These are phyloP conservation scores for Sabuloglossum arenarium DNA, from an alignment of 495 filamentous ascomycete species.

Conservation along the genomic window DNA sequence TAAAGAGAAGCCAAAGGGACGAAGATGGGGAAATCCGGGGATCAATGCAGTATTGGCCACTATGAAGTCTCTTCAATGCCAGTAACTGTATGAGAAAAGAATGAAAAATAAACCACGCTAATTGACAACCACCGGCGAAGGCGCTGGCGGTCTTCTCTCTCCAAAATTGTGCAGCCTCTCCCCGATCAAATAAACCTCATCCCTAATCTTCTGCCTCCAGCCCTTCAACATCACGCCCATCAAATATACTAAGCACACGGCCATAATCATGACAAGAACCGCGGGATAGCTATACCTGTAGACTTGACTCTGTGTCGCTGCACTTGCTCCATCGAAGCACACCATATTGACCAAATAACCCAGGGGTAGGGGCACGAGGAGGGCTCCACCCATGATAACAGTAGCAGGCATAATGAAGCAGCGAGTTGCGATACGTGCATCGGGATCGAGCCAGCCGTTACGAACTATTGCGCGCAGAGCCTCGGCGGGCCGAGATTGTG, in stretches of 20 bases:
- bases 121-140: not conserved
- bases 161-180: conserved; percentile 88
- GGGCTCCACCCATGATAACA: conserved; percentile 32
- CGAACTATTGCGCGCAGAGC: conserved; percentile 56
- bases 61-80: not conserved
- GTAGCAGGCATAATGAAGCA: conserved; percentile 58
- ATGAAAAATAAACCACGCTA: not conserved
- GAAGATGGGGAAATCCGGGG: too few species aligned
- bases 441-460: conserved; percentile 63
- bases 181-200: conserved; percentile 92
- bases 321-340: conserved; percentile 20
- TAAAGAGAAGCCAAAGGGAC: too few species aligned
- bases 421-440: conserved; percentile 56
- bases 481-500: conserved; percentile 43
- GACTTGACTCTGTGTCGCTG: conserved; percentile 27
- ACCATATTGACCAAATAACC: conserved; percentile 25
- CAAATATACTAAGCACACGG: conserved; percentile 21
- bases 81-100: not conserved
- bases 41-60: too few species aligned
- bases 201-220: conserved; percentile 68
- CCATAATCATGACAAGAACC: conserved; percentile 27
- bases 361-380: conserved; percentile 34
- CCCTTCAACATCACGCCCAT: conserved; percentile 33
- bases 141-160: conserved; percentile 22
- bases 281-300: conserved; percentile 59